Evolutionary conservation across 805 yeast species (phyloP).

Genomic region (Candida peoriensis): DNA sequence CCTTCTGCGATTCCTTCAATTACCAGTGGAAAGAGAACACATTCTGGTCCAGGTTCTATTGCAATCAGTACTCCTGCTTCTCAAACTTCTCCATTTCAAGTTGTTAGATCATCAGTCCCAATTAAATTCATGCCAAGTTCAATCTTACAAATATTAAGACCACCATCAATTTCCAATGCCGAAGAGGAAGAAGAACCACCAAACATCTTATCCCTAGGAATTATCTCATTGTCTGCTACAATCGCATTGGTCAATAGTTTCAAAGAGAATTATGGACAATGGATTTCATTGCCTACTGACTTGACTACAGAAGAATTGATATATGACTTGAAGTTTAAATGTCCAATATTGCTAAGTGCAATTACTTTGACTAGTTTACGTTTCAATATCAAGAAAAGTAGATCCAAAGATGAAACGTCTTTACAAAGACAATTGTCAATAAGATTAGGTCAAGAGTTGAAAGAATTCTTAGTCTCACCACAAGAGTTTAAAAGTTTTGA

Average conservation of each 20-base stretch:
- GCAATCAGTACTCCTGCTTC: conserved; percentile 25
- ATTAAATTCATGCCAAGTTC: conserved; percentile 14
- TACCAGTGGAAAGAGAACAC: not conserved
- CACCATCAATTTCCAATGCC: conserved; percentile 7
- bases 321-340: conserved; percentile 39
- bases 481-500: conserved; percentile 45
- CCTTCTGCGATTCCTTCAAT: conserved; percentile 3
- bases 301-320: conserved; percentile 44
- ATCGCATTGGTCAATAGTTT: conserved; percentile 49
- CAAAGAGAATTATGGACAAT: conserved; percentile 64
- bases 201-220: conserved; percentile 48
- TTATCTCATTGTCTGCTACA: conserved; percentile 45
- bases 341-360: conserved; percentile 61
- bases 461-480: conserved; percentile 40
- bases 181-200: conserved; percentile 23
- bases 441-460: conserved; percentile 35
- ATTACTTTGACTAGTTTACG: conserved; percentile 61
- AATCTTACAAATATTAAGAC: conserved; percentile 12
- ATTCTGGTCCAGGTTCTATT: conserved; percentile 6
- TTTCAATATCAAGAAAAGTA: conserved; percentile 27
- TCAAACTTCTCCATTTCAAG: conserved; percentile 19
- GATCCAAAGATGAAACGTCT: conserved; percentile 8
- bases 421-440: conserved; percentile 24
- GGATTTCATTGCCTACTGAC: conserved; percentile 67
- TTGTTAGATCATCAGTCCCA: conserved; percentile 20